Conservation (phyloP, 2,329 filamentous ascomycete species). For the Cladosporium phlei region DNA sequence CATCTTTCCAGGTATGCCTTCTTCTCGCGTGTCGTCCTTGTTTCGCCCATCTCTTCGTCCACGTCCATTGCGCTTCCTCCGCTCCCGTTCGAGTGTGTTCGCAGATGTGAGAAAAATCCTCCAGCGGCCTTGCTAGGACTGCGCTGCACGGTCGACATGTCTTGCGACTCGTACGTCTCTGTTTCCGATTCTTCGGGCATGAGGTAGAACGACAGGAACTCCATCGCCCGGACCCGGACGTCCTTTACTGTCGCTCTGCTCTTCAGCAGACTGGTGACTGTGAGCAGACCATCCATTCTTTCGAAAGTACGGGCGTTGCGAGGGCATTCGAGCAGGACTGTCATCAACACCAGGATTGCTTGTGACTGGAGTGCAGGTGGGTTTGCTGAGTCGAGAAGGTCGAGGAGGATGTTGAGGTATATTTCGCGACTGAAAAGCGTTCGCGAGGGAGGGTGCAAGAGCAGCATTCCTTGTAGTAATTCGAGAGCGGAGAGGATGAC, state of each 20-base stretch:
- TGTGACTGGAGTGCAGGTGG: conserved; percentile 88
- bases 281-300: conserved; percentile 81
- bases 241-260: conserved; percentile 76
- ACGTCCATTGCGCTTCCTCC: conserved; percentile 30
- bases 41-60: conserved; percentile 38
- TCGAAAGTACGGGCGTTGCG: conserved; percentile 90
- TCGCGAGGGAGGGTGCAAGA: conserved; percentile 87
- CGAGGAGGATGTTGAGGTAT: conserved; percentile 94
- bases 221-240: conserved; percentile 92
- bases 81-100: conserved; percentile 30
- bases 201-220: conserved; percentile 97
- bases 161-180: conserved; percentile 22
- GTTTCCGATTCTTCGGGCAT: conserved; percentile 69
- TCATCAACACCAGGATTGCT: conserved; percentile 84
- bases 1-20: conserved; percentile 44
- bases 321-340: conserved; percentile 79
- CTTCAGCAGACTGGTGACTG: conserved; percentile 89
- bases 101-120: conserved; percentile 17
- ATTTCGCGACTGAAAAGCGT: conserved; percentile 81
- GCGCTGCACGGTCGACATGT: conserved; percentile 25
- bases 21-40: conserved; percentile 74
- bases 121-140: conserved; percentile 22
- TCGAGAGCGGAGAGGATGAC: conserved; percentile 85
- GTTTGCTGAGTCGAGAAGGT: conserved; percentile 85
- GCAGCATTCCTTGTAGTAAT: conserved; percentile 78